Base-by-base conservation (phyloP, 345 rosid species). In the Punica granatum region DNA sequence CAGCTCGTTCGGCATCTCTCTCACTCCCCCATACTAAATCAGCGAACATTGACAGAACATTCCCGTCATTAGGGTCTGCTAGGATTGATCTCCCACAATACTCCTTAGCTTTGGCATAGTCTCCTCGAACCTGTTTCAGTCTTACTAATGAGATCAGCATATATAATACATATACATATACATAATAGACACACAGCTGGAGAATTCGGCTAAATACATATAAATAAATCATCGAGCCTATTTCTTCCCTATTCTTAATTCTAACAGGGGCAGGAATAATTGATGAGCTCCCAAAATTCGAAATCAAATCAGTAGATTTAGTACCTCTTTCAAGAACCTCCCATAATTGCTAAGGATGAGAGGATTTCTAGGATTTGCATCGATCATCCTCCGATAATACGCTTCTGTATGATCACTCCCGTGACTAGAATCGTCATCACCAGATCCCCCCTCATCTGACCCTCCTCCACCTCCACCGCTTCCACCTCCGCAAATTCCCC, bases 331-430 rank as follows among this genome's bases (percentile, higher is more conserved):
- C 46, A 92, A 64, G 69, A 63, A 92, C 69, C 74, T 86, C 11
- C 82, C 98, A 74, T 92, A 89, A 72, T 92, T 92, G 78, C 93
- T 75, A 35, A 89, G 63, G 0, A 92, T 72, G 33, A 92, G 84
- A 6, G 92, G 46, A 66, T 88, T 82, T n/a, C 76, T 70, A 1
- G 96, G 94, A 58, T 88, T 77, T 7, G 82, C 75, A 79, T 74
- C 85, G 73, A 89, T 25, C 83, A 87, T 84, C 66, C 83, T 72
- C 18, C 73, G 70, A 60, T 92, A 92, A 75, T 76, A 79, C 6
- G 18, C 66, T n/a, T 63, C 66, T 25, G 49, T 63, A 1, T 30
- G 26, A n/a, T 30, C 44, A 10, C 19, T 62, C 44, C 43, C 65
- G 1, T 36, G 25, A 16, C 32, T 34, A 35, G 65, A 8, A 62